phyloP scores from a whole-genome alignment of 2,329 filamentous ascomycete species.

The Calonectria fujianensis region DNA sequence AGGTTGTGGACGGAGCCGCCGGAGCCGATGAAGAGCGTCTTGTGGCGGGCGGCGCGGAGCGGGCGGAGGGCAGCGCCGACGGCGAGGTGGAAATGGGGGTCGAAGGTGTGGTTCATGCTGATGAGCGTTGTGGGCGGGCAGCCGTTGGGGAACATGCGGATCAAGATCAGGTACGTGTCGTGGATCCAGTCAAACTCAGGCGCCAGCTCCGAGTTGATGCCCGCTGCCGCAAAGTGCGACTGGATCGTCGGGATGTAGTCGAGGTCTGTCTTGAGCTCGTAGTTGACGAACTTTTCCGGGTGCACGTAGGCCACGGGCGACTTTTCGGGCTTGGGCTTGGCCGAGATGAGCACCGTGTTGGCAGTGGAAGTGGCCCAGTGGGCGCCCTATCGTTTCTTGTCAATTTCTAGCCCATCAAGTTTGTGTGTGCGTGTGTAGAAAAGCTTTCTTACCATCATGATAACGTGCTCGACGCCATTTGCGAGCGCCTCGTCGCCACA shows the following conservation, averaged over 20 bases:
- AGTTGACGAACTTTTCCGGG: conserved; percentile 78
- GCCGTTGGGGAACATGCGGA: conserved; percentile 80
- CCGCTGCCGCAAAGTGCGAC: conserved; percentile 28
- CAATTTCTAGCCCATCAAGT: not conserved
- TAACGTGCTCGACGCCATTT: conserved; percentile 46
- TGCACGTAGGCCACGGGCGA: conserved; percentile 80
- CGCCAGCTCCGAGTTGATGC: conserved; percentile 31
- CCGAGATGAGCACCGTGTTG: conserved; percentile 72
- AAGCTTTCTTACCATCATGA: conserved; percentile 47
- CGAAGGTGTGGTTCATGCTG: conserved; percentile 51
- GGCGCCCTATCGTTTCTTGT: conserved; percentile 68
- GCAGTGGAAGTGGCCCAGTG: conserved; percentile 77
- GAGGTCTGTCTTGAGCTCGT: conserved; percentile 77
- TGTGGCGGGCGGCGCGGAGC: conserved; percentile 31
- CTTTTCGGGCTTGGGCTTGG: conserved; percentile 76
- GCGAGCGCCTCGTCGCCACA: conserved; percentile 49
- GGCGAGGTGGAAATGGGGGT: conserved; percentile 51
- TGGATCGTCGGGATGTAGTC: conserved; percentile 42
- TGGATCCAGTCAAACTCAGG: conserved; percentile 81
- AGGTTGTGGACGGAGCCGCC: conserved; percentile 82
- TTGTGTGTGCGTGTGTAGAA: not conserved
- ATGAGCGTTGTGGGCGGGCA: conserved; percentile 77
- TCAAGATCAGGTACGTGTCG: conserved; percentile 81
- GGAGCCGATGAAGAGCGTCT: conserved; percentile 72
- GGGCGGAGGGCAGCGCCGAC: conserved; percentile 46